Conservation (phyloP, 805 yeast genomes). For the Kuraishia ogatae region DNA sequence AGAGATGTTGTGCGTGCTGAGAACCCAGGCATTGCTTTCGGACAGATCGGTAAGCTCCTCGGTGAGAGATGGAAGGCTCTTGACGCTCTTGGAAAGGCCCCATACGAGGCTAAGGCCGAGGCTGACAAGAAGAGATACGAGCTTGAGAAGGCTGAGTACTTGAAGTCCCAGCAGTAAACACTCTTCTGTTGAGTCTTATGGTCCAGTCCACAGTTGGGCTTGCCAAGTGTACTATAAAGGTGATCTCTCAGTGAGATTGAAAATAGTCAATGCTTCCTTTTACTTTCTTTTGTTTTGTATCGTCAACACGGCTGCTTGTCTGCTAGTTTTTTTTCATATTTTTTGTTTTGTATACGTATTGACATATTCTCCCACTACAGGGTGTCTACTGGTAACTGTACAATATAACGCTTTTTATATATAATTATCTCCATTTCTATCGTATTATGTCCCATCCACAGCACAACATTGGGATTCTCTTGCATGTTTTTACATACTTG, state of each 20-base stretch:
- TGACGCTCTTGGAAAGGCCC: slow-evolving; percentile 71
- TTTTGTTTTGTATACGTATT: background rate
- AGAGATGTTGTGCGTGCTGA: slow-evolving; percentile 94
- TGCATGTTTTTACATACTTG: background rate
- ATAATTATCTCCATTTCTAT: no score
- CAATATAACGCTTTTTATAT: background rate
- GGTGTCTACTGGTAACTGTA: background rate
- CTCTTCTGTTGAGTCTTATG: background rate
- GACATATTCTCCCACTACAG: background rate
- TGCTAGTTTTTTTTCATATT: background rate
- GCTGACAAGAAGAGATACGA: slow-evolving; percentile 97
- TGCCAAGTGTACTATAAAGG: background rate
- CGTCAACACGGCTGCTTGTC: background rate
- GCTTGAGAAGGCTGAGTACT: slow-evolving; percentile 85
- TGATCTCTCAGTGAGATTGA: background rate
- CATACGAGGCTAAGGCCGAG: slow-evolving; percentile 89
- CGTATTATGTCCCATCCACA: background rate
- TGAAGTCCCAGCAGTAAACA: slow-evolving; percentile 15
- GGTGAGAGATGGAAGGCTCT: slow-evolving; percentile 98
- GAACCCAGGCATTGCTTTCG: slow-evolving; percentile 93
- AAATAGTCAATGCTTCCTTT: background rate
- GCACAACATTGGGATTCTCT: background rate
- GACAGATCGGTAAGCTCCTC: slow-evolving; percentile 88
- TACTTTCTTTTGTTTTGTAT: background rate
- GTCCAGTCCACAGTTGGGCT: background rate